Conservation (phyloP, 1,139 yeast species). For the Taphrina confusa region DNA sequence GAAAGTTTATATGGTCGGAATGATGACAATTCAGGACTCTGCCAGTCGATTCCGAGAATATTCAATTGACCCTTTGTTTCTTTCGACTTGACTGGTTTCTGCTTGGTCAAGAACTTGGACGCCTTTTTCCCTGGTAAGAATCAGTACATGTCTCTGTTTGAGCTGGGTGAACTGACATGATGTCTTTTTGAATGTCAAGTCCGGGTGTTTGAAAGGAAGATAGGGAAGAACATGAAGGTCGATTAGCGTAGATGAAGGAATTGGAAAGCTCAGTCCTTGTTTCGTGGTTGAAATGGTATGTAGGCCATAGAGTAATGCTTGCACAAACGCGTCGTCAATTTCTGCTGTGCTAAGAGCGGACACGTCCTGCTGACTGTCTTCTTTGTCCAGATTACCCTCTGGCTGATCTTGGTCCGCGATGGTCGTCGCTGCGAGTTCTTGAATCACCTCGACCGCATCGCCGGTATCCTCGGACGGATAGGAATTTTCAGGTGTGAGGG, state of each 20-base stretch:
- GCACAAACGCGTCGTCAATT: constrained; percentile 15
- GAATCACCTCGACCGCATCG: background rate
- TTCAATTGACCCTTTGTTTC: constrained; percentile 25
- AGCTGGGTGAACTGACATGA: constrained; percentile 3
- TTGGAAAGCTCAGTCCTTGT: background rate
- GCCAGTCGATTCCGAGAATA: constrained; percentile 19
- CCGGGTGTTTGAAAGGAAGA: constrained; percentile 9
- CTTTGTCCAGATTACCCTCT: background rate
- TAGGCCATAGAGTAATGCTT: constrained; percentile 25
- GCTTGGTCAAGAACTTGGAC: constrained; percentile 22
- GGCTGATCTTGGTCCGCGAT: background rate
- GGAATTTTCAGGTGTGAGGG: constrained; percentile 3
- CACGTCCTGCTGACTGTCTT: background rate
- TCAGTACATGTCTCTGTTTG: no score
- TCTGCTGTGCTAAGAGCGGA: background rate
- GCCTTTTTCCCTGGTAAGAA: constrained; percentile 28
- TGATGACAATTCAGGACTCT: background rate
- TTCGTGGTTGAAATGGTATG: background rate
- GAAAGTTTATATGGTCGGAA: constrained; percentile 24
- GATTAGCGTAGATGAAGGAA: constrained; percentile 14
- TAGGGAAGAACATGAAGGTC: constrained; percentile 23
- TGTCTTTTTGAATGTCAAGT: constrained; percentile 12
- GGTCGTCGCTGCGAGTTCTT: background rate
- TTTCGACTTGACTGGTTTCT: constrained; percentile 23
- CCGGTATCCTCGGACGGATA: background rate